phyloP scores from a whole-genome alignment of 306 rosid genomes.

The Lathyrus aphaca region DNA sequence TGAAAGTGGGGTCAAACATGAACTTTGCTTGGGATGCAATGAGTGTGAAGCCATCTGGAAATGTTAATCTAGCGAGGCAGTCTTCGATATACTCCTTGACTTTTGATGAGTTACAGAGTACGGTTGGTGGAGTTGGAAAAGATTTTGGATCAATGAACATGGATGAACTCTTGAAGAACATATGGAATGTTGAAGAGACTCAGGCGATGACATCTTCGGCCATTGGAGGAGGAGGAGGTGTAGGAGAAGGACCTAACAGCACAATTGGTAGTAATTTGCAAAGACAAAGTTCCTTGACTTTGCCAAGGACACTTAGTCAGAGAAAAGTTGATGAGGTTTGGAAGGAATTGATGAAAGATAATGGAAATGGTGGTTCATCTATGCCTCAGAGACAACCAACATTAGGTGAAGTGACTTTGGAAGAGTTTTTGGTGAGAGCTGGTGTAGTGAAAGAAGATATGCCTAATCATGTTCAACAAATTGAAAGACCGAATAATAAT shows the following conservation, averaged over 20 bases:
- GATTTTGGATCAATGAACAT: slow-evolving; percentile 98
- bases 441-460: slow-evolving; percentile 91
- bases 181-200: slow-evolving; percentile 92
- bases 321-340: slow-evolving; percentile 95
- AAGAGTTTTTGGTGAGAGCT: slow-evolving; percentile 84
- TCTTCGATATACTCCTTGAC: slow-evolving; percentile 81
- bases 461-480: slow-evolving; percentile 43
- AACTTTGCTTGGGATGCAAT: slow-evolving; percentile 59
- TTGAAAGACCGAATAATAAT: slow-evolving; percentile 50
- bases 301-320: slow-evolving; percentile 92
- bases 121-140: slow-evolving; percentile 74
- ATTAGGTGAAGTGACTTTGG: slow-evolving; percentile 89
- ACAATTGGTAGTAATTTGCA: slow-evolving; percentile 61
- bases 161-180: slow-evolving; percentile 92
- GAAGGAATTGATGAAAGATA: slow-evolving; percentile 71
- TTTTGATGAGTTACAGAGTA: slow-evolving; percentile 88
- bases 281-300: slow-evolving; percentile 87
- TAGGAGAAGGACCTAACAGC: slow-evolving; percentile 37
- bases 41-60: slow-evolving; percentile 49
- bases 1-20: slow-evolving; percentile 62
- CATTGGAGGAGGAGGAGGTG: slow-evolving; percentile 41
- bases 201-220: slow-evolving; percentile 53
- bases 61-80: slow-evolving; percentile 58
- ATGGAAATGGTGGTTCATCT: slow-evolving; percentile 38
- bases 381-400: slow-evolving; percentile 78